These are phyloP conservation scores for Ophiocordyceps camponoti-rufipedis DNA, from an alignment of 2,329 filamentous ascomycete species.

Conservation along the genomic window DNA sequence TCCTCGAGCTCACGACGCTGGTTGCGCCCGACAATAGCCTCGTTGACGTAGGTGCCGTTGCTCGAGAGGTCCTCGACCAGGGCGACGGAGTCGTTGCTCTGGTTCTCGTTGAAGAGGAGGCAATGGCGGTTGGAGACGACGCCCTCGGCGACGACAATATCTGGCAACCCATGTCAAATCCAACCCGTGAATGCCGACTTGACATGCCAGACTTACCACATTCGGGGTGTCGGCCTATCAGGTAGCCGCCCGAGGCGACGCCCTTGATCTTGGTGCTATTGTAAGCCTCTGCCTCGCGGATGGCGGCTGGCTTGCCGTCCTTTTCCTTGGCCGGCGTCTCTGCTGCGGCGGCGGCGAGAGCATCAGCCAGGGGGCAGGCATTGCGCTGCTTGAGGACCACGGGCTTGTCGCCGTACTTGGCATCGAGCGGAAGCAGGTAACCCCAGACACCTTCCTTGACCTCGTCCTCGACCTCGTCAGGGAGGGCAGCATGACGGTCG, in stretches of 20 bases:
- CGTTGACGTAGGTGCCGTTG: constrained; percentile 94
- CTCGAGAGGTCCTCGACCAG: constrained; percentile 85
- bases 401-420: constrained; percentile 45
- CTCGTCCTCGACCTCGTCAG: constrained; percentile 75
- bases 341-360: constrained; percentile 16
- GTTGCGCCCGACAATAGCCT: constrained; percentile 78
- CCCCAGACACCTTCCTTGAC: constrained; percentile 81
- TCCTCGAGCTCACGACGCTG: constrained; percentile 77
- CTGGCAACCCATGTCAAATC: constrained; percentile 11
- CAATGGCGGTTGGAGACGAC: constrained; percentile 81
- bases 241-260: constrained; percentile 60
- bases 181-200: neutral
- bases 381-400: constrained; percentile 56
- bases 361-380: constrained; percentile 44
- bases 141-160: constrained; percentile 56
- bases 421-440: constrained; percentile 70
- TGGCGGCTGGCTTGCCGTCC: constrained; percentile 26
- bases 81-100: constrained; percentile 41
- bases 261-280: constrained; percentile 43
- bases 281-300: constrained; percentile 39
- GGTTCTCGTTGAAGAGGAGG: constrained; percentile 44
- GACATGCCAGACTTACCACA: constrained; percentile 48
- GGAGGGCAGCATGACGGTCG: constrained; percentile 51
- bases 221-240: constrained; percentile 85
- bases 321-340: constrained; percentile 14